Base-by-base conservation (phyloP, 164 flowering plant genomes). In the Liquidambar formosana region DNA sequence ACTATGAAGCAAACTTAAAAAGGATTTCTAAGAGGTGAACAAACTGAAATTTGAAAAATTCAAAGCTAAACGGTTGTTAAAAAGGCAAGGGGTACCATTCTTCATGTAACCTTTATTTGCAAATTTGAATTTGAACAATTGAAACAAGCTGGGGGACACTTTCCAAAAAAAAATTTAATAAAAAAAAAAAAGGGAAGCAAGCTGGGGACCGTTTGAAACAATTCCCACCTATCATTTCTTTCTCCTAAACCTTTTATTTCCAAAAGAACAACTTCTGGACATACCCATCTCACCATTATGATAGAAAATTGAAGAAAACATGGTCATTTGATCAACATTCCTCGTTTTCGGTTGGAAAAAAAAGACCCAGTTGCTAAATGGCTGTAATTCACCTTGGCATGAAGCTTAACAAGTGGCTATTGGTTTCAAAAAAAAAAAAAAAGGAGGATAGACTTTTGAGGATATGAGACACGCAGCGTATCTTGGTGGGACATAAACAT, bases 151-250 rank as follows among this genome's bases (percentile, higher is more conserved):
- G n/a, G n/a, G n/a, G n/a, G n/a, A n/a, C n/a, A n/a, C n/a, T n/a
- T n/a, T n/a, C n/a, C n/a, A n/a, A n/a, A n/a, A n/a, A n/a, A n/a
- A n/a, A n/a, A n/a, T n/a, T n/a, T n/a, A n/a, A n/a, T n/a, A n/a
- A n/a, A n/a, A n/a, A n/a, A n/a, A n/a, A n/a, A n/a, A n/a, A n/a
- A n/a, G n/a, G n/a, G 65, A 57, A 58, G 21, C 33, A n/a, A 66
- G 71, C 58, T 66, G 63, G 56, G 16, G 45, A 52, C 70, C 66
- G 75, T 80, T 85, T 77, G 79, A 83, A 85, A 63, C 81, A n/a
- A n/a, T n/a, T 80, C 89, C 90, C 89, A 78, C 86, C 23, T 80
- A 57, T 47, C 65, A 57, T 48, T 57, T 78, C 64, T 63, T 14
- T 19, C 43, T 33, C 41, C 57, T 38, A 4, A 75, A 22, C 43